A percentile compares a stretch with the other conserved stretches of the same genome.
Conservation (phyloP, 2,329 filamentous ascomycete species). For the Bipolaris bicolor region DNA sequence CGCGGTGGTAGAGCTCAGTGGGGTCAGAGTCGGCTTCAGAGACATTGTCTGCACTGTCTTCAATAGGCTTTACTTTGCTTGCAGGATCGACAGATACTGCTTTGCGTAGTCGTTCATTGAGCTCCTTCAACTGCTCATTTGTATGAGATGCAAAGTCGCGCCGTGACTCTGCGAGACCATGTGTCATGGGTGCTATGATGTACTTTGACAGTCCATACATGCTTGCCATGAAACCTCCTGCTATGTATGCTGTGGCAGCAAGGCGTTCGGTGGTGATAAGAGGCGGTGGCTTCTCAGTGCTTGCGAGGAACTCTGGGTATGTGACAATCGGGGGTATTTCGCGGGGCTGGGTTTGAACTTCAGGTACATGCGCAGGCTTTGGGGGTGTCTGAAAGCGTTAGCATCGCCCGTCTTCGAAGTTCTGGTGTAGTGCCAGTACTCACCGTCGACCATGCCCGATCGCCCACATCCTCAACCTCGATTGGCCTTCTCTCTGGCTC, state of each 20-base stretch:
- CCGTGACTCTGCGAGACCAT: constrained; percentile 59
- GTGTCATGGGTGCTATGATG: constrained; percentile 68
- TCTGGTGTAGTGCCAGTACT: constrained; percentile 7
- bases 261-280: constrained; percentile 63
- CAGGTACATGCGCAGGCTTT: constrained; percentile 17
- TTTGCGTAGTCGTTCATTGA: constrained; percentile 64
- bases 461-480: constrained; percentile 30
- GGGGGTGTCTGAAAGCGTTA: constrained; percentile 28
- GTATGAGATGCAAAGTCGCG: constrained; percentile 64
- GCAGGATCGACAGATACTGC: constrained; percentile 68
- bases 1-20: constrained; percentile 80
- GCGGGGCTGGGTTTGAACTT: constrained; percentile 34
- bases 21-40: constrained; percentile 65
- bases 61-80: constrained; percentile 36
- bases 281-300: constrained; percentile 64
- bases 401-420: background rate
- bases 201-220: constrained; percentile 75
- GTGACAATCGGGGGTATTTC: constrained; percentile 68
- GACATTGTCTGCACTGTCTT: constrained; percentile 46
- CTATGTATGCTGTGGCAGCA: constrained; percentile 62
- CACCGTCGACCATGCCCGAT: constrained; percentile 40
- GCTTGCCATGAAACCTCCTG: constrained; percentile 61
- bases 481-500: constrained; percentile 16
- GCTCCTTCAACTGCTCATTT: constrained; percentile 56
- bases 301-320: constrained; percentile 69